Evolutionary conservation across 257 asterid genomes (phyloP).

Genomic region (Salvia hispanica): DNA sequence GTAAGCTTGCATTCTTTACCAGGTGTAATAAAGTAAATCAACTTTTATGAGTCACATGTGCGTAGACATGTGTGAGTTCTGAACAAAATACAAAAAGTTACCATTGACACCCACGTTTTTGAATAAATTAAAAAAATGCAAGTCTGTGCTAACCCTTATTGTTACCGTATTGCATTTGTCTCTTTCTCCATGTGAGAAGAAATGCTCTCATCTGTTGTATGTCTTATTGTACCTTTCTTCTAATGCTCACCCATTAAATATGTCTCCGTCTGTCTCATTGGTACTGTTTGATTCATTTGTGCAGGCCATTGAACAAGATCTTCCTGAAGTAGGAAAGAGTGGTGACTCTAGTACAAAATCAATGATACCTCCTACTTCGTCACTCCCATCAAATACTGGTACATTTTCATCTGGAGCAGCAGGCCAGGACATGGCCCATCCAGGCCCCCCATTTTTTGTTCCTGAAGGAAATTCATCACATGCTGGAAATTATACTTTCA

Average conservation of each 20-base stretch:
- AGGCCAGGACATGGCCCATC: conserved; percentile 41
- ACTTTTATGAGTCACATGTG: conserved; percentile 9
- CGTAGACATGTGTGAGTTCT: not conserved
- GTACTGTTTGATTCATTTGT: conserved; percentile 24
- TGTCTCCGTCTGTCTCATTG: conserved; percentile 15
- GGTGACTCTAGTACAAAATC: conserved; percentile 35
- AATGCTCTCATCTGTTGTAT: not conserved
- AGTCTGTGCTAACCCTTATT: not conserved
- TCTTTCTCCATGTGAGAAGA: not conserved
- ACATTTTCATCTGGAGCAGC: conserved; percentile 41
- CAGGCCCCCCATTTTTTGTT: conserved; percentile 37
- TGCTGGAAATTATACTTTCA: conserved; percentile 41
- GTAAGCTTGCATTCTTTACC: not conserved
- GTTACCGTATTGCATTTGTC: not conserved
- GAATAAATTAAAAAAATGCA: not conserved
- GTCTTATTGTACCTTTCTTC: conserved; percentile 8
- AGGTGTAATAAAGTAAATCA: conserved; percentile 17
- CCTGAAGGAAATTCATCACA: conserved; percentile 37
- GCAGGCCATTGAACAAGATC: conserved; percentile 39
- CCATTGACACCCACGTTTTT: not conserved
- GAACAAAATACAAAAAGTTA: not conserved
- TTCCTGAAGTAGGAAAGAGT: conserved; percentile 28
- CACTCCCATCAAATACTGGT: conserved; percentile 35
- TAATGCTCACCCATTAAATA: conserved; percentile 15
- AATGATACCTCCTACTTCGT: conserved; percentile 41